Evolutionary conservation across 2,329 filamentous ascomycete species (phyloP), one percentile per base, ranked within the genome.

Genomic region (Neonectria coccinea): DNA sequence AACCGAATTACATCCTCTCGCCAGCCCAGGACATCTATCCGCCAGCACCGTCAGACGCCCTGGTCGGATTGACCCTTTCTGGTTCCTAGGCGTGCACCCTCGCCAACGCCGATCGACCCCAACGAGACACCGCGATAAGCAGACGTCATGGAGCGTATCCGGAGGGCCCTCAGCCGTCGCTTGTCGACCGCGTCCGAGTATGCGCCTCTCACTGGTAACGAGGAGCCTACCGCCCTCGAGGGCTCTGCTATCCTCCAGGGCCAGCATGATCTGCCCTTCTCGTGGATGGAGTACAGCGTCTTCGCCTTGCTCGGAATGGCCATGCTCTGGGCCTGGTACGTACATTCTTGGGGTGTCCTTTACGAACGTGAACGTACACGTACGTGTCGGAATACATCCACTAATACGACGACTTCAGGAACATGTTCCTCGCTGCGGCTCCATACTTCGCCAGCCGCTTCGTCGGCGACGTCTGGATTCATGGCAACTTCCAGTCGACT

Each of bases 291-390:
- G 77, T 99, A 98, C 80, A 82, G 81, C 72, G 90, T 97, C 75
- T 98, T 98, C 79, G 83, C 91, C 60, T 82, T 97, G 55, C 83
- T 98, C 27, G 96, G 96, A 55, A 85, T 97, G 61, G 92, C 94
- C 56, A 98, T 98, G 96, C 85, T 98, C 48, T 98, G 95, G 95
- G 94, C 95, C 59, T 98, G 95, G 95, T 97, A 87, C 71, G 87
- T 59, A 9, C n/a, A 44, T 55, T 39, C 18, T 31, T 31, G 22
- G 29, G 22, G 29, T 22, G 20, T 25, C 50, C n/a, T 36, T 20
- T 25, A 53, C 9, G 41, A 27, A 39, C 39, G n/a, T 16, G 41
- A 27, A 39, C 39, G n/a, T 16, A 20, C 8, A 18, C 16, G 33
- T 20, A 20, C 16, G 22, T 53, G 27, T 18, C 45, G 29, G 9